Evolutionary conservation across 805 yeast genomes (phyloP), one percentile per base, ranked within the genome.

Genomic region (Saccharomycopsis sp.): DNA sequence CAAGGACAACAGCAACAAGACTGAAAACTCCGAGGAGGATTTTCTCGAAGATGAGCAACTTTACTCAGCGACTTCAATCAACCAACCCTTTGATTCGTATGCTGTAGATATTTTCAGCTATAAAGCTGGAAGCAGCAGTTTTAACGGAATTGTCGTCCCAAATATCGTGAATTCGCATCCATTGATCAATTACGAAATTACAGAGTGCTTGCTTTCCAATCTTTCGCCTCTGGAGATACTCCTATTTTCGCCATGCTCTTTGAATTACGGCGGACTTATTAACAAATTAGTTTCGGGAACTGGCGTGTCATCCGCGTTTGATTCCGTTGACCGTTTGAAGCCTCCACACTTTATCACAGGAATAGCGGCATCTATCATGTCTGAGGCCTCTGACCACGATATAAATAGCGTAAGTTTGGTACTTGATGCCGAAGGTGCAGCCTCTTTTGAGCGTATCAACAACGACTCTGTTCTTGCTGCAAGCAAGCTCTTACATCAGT

Each of bases 311-410:
- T 63, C n/a, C 51, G 62, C 16, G 57, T 55, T 75, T 68, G 23
- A 62, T 1, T 53, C 55, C 1, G 59, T 66, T 34, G 58, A 65
- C 0, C 34, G 63, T 8, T 68, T 85, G 56, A 70, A 66, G 20
- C 88, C 89, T 1, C 90, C 89, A 0, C 85, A 81, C 66, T 79
- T 79, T 55, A 69, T 84, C 24, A 80, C 87, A 0, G 88, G 87
- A 0, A 75, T 80, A 23, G 63, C 77, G 7, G 88, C 82, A n/a
- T 72, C 79, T 0, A 60, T 74, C 2, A 65, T 68, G 18, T 74
- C 75, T 58, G 66, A 60, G 1, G 52, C 62, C 2, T 29, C 58
- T 2, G 14, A 53, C 12, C 24, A 34, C 18, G 16, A 24, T 7
- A 51, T 59, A 8, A 15, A 29, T 4, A 23, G 55, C 40, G 50